Conservation (phyloP, 1,139 yeast species). For the Komagataea norvegica region DNA sequence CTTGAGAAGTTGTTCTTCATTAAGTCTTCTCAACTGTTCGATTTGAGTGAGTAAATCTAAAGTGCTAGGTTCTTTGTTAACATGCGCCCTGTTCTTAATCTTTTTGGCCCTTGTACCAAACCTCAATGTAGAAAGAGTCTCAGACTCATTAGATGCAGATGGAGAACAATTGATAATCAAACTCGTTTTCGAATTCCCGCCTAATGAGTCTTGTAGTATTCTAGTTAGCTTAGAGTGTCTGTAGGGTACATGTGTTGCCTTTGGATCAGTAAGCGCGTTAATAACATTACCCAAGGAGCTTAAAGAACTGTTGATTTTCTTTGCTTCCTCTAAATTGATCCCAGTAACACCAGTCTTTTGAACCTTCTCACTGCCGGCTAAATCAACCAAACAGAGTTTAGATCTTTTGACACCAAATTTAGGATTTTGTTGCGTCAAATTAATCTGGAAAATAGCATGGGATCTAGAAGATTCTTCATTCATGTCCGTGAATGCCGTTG, state of each 20-base stretch:
- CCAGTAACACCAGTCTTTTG: slow-evolving; percentile 78
- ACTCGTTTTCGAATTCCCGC: slow-evolving; percentile 83
- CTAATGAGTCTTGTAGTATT: slow-evolving; percentile 77
- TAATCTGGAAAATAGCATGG: slow-evolving; percentile 73
- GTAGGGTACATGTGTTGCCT: slow-evolving; percentile 65
- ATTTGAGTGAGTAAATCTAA: slow-evolving; percentile 49
- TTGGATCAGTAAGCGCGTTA: slow-evolving; percentile 69
- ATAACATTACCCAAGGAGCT: slow-evolving; percentile 80
- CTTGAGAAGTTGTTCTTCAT: slow-evolving; percentile 40
- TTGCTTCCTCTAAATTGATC: slow-evolving; percentile 75
- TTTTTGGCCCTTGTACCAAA: slow-evolving; percentile 78
- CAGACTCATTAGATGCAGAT: slow-evolving; percentile 52
- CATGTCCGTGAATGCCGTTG: slow-evolving; percentile 65
- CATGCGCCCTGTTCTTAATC: slow-evolving; percentile 63
- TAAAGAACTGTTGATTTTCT: slow-evolving; percentile 74
- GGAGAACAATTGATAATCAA: slow-evolving; percentile 79
- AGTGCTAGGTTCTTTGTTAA: slow-evolving; percentile 64
- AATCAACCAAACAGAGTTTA: slow-evolving; percentile 65
- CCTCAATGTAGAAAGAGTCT: slow-evolving; percentile 72
- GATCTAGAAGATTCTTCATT: slow-evolving; percentile 76
- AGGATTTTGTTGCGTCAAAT: slow-evolving; percentile 55
- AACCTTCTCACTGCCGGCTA: slow-evolving; percentile 89
- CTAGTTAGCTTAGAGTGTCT: slow-evolving; percentile 83
- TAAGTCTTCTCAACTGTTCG: slow-evolving; percentile 43
- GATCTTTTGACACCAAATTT: slow-evolving; percentile 51